Base-by-base conservation (phyloP, 2,329 filamentous ascomycete species). In the Ustulina deusta region DNA sequence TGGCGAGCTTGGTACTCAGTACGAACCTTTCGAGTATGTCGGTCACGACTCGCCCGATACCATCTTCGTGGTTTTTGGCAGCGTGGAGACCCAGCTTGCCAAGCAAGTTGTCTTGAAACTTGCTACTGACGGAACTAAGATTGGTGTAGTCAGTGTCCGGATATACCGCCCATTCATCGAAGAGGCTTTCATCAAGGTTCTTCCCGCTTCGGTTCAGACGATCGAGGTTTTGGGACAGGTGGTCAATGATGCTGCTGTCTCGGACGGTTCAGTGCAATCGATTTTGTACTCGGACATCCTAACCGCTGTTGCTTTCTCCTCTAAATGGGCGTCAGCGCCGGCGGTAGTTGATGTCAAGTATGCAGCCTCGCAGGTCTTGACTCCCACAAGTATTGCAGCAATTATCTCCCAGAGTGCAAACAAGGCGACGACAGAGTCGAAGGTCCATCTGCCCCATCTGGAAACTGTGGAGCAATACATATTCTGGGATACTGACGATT, bases 161-260 rank as follows among this genome's bases (percentile, higher is more conserved):
- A 87, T 99, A 63, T 99, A 98, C 85, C 90, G 95, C 49, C 96
- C 96, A 17, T 98, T 99, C 77, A 89, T 96, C 36, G 96, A 99
- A 82, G 94, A 97, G 78, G 92, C 93, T 59, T 98, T 99, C 85
- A 84, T 98, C 70, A 89, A 91, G 72, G 87, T 88, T 11, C 87
- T 99, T 32, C 94, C 96, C 38, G 84, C 89, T 73, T 92, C 92
- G 40, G 88, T 90, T 54, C 89, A 88, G 81, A 91, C 87, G 69
- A 86, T 99, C 71, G 91, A 91, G 42, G 93, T 98, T 22, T 88
- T 99, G 6, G 96, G 96, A 61, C 96, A 99, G 79, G 95, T 99
- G 72, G 81, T 86, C 69, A 90, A 92, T 72, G 87, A 92, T 70
- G 83, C 87, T 66, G 89, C 90, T 66, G 92, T 96, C 6, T 84